These are phyloP conservation scores for Pulveroboletus sp. DNA, from an alignment of 768 basidiomycete genomes.

Conservation along the genomic window DNA sequence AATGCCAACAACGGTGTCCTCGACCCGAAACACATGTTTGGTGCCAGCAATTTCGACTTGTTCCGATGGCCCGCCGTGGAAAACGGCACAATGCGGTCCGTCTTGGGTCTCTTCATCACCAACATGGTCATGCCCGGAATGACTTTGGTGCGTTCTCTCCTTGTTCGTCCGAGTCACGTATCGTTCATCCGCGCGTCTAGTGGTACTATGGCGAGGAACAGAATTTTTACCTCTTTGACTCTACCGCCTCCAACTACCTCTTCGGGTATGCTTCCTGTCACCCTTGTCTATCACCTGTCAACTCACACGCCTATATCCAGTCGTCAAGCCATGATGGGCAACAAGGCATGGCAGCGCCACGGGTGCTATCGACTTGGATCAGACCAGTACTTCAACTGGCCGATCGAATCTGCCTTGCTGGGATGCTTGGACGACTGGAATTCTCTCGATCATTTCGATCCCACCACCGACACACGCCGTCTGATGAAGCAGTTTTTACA, in stretches of 20 bases:
- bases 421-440: conserved; percentile 93
- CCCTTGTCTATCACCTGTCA: neutral
- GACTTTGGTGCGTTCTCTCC: conserved; percentile 51
- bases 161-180: neutral
- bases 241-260: conserved; percentile 88
- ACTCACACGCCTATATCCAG: conserved; percentile 37
- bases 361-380: conserved; percentile 92
- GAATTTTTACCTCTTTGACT: conserved; percentile 83
- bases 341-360: conserved; percentile 87
- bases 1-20: conserved; percentile 62
- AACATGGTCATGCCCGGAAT: conserved; percentile 85
- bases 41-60: conserved; percentile 92
- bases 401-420: conserved; percentile 70
- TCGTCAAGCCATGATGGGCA: conserved; percentile 88
- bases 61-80: conserved; percentile 91
- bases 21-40: conserved; percentile 88
- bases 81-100: conserved; percentile 77
- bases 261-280: conserved; percentile 56
- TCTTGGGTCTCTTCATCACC: conserved; percentile 75
- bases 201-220: conserved; percentile 93
- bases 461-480: conserved; percentile 75
- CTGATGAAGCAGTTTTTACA: conserved; percentile 70
- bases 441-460: conserved; percentile 92
- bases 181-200: conserved; percentile 32
- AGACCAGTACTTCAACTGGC: conserved; percentile 92